Conservation (phyloP, 306 rosid species). For the Cercis canadensis region DNA sequence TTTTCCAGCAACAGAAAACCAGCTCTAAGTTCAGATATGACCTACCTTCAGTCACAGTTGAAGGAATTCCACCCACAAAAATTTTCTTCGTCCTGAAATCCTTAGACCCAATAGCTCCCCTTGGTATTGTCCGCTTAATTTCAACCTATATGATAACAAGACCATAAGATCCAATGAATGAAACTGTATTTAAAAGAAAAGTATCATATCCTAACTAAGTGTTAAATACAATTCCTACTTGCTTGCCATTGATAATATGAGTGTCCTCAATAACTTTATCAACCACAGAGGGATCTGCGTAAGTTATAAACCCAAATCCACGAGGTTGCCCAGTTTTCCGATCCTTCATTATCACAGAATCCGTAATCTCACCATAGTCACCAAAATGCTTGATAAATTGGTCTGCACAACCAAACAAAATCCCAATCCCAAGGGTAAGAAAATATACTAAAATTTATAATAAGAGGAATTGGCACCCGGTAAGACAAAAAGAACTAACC, state of each 20-base stretch:
- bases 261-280: conserved; percentile 69
- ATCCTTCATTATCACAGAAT: conserved; percentile 78
- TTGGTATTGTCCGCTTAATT: conserved; percentile 77
- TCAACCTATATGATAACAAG: conserved; percentile 56
- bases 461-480: neutral
- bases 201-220: neutral
- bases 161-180: neutral
- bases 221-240: conserved; percentile 35
- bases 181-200: neutral
- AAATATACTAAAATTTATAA: neutral
- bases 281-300: conserved; percentile 75
- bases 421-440: neutral
- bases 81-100: conserved; percentile 78
- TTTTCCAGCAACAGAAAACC: neutral
- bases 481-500: conserved; percentile 43
- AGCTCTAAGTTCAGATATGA: neutral
- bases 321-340: conserved; percentile 70
- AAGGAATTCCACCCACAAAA: conserved; percentile 80
- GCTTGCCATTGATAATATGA: conserved; percentile 70
- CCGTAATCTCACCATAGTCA: conserved; percentile 73
- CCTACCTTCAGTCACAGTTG: conserved; percentile 65
- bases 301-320: conserved; percentile 77
- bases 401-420: conserved; percentile 40
- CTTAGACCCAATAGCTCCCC: conserved; percentile 70
- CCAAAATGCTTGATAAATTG: conserved; percentile 71